These are phyloP conservation scores for Vigna mungo DNA, from an alignment of 306 rosid genomes.

Conservation along the genomic window DNA sequence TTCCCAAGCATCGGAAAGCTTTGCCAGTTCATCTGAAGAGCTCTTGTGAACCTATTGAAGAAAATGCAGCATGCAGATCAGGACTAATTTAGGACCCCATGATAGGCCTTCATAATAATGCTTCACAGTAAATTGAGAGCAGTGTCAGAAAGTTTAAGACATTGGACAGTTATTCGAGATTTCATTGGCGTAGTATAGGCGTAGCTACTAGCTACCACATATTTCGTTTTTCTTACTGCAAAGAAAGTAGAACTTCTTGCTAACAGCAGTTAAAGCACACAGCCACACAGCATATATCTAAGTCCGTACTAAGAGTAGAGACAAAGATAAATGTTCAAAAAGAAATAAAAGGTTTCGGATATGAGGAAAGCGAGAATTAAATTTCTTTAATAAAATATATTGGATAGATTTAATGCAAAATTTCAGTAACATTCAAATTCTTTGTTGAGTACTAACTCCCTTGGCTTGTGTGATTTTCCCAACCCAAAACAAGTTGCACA, in stretches of 20 bases:
- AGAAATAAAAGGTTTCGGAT: slow-evolving; percentile 17
- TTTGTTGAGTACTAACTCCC: background rate
- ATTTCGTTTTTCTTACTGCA: no score
- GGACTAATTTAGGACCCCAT: slow-evolving; percentile 14
- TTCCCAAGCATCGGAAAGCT: slow-evolving; percentile 75
- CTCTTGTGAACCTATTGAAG: slow-evolving; percentile 60
- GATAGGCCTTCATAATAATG: slow-evolving; percentile 21
- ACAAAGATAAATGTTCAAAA: slow-evolving; percentile 17
- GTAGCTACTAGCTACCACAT: no score
- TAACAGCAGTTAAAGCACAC: slow-evolving; percentile 7
- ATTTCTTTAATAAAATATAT: slow-evolving; percentile 11
- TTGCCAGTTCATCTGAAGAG: slow-evolving; percentile 62
- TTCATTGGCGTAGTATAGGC: no score
- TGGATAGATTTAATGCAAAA: slow-evolving; percentile 7
- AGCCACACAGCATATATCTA: background rate
- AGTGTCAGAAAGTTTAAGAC: no score
- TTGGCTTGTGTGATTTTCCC: background rate
- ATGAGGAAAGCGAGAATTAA: slow-evolving; percentile 1
- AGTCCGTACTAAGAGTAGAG: background rate
- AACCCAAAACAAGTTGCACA: slow-evolving; percentile 9
- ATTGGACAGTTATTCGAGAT: no score
- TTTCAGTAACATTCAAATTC: slow-evolving; percentile 16
- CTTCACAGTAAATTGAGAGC: background rate
- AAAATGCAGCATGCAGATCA: slow-evolving; percentile 38
- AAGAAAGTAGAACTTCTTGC: background rate